Evolutionary conservation across 306 rosid genomes (phyloP).

Genomic region (Cucurbita pepo): DNA sequence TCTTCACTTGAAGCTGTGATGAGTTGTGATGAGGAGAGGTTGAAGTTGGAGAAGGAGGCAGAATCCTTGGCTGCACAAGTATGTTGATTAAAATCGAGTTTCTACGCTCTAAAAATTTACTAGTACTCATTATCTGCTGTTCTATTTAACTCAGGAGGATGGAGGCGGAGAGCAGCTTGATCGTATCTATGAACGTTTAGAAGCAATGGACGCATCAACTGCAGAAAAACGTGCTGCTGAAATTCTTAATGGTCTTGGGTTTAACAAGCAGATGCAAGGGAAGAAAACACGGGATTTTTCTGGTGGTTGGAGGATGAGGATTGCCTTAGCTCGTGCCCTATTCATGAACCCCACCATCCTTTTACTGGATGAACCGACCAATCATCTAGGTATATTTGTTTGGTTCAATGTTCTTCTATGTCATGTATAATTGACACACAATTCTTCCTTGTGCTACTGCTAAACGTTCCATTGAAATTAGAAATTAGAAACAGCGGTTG

Average conservation of each 20-base stretch:
- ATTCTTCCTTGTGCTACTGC: too few species aligned
- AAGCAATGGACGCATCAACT: conserved; percentile 85
- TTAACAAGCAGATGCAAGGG: conserved; percentile 83
- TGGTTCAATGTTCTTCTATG: background rate
- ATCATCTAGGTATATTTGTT: conserved; percentile 68
- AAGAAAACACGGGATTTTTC: conserved; percentile 90
- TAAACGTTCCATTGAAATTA: too few species aligned
- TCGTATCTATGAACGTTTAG: conserved; percentile 75
- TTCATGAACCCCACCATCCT: conserved; percentile 93
- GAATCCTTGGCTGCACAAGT: conserved; percentile 74
- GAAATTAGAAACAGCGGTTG: too few species aligned
- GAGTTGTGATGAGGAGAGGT: conserved; percentile 90
- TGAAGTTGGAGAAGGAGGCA: conserved; percentile 76
- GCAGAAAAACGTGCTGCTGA: conserved; percentile 99
- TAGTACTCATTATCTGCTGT: background rate
- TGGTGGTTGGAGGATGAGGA: conserved; percentile 99
- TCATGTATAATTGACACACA: too few species aligned
- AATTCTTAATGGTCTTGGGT: conserved; percentile 85
- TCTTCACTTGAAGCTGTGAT: conserved; percentile 84
- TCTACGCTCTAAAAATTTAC: background rate
- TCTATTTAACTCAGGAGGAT: conserved; percentile 46
- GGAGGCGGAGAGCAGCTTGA: conserved; percentile 95
- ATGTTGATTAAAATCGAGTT: conserved; percentile 1
- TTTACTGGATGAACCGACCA: conserved; percentile 93
- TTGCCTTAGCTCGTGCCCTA: conserved; percentile 86